Evolutionary conservation across 208 protist genomes (phyloP).

Genomic region (Crithidia sp.): DNA sequence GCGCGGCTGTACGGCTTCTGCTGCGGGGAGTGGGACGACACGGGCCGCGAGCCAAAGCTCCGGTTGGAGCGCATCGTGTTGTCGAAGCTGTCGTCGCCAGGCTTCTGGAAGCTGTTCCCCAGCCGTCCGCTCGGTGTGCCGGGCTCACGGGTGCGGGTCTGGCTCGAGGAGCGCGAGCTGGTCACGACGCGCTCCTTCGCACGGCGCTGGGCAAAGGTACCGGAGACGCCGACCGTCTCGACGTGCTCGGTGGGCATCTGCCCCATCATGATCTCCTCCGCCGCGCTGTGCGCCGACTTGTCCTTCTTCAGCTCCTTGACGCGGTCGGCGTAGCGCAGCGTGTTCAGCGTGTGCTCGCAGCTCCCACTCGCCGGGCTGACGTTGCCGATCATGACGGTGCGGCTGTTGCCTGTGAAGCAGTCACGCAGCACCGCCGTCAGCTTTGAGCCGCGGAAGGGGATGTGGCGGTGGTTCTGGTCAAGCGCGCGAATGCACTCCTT

Average conservation of each 20-base stretch:
- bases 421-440: slow-evolving; percentile 93
- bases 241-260: slow-evolving; percentile 90
- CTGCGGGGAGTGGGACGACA: slow-evolving; percentile 24
- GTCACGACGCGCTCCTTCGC: slow-evolving; percentile 66
- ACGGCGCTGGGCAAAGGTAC: slow-evolving; percentile 81
- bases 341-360: slow-evolving; percentile 87
- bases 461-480: slow-evolving; percentile 83
- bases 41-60: slow-evolving; percentile 35
- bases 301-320: slow-evolving; percentile 95
- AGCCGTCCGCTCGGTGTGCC: slow-evolving; percentile 63
- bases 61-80: slow-evolving; percentile 45
- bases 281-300: slow-evolving; percentile 70
- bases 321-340: slow-evolving; percentile 85
- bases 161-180: slow-evolving; percentile 58
- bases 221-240: slow-evolving; percentile 76
- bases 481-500: slow-evolving; percentile 91
- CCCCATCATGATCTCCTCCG: slow-evolving; percentile 94
- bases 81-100: slow-evolving; percentile 35
- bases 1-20: slow-evolving; percentile 54
- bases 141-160: slow-evolving; percentile 58
- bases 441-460: slow-evolving; percentile 94
- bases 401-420: slow-evolving; percentile 92
- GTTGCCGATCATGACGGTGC: slow-evolving; percentile 95
- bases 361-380: slow-evolving; percentile 86
- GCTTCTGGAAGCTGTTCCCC: slow-evolving; percentile 37